Conservation (phyloP, 2,329 filamentous ascomycete species). For the Pseudocercospora cruenta region DNA sequence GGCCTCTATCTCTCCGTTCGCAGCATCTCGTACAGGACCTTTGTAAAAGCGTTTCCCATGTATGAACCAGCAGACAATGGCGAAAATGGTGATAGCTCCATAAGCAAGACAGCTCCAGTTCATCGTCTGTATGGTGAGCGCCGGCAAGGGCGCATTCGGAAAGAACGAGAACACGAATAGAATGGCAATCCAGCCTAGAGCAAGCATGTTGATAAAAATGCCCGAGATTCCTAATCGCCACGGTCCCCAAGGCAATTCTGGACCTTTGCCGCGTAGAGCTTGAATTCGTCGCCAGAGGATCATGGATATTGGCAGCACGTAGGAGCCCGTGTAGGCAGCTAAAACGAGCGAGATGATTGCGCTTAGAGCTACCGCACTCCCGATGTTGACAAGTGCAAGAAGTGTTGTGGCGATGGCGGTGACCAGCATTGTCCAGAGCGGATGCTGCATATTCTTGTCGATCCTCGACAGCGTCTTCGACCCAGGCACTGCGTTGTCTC, state of each 20-base stretch:
- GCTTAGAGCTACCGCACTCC: slow-evolving; percentile 7
- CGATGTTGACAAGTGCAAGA: slow-evolving; percentile 12
- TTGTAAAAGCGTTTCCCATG: slow-evolving; percentile 2
- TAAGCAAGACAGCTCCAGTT: slow-evolving; percentile 8
- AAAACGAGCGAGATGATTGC: slow-evolving; percentile 11
- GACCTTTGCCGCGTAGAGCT: slow-evolving; percentile 3
- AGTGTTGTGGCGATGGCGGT: not conserved
- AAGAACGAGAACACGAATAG: slow-evolving; percentile 16
- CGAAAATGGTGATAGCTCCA: slow-evolving; percentile 5
- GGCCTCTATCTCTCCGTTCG: not conserved
- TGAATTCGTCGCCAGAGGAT: slow-evolving; percentile 7
- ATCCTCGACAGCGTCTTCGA: not conserved
- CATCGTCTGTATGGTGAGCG: slow-evolving; percentile 11
- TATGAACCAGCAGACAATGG: not conserved
- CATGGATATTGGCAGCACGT: slow-evolving; percentile 1
- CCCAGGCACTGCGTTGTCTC: slow-evolving; percentile 1
- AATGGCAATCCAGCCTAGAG: not conserved
- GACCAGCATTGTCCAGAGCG: not conserved
- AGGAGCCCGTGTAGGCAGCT: slow-evolving; percentile 5
- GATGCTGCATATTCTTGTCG: not conserved
- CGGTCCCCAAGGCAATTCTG: slow-evolving; percentile 6
- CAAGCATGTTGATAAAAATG: slow-evolving; percentile 5
- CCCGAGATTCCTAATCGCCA: slow-evolving; percentile 7
- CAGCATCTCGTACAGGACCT: slow-evolving; percentile 10
- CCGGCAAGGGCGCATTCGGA: not conserved